These are phyloP conservation scores for Aspergillus amoenus DNA, from an alignment of 2,329 filamentous ascomycete species.

Conservation along the genomic window DNA sequence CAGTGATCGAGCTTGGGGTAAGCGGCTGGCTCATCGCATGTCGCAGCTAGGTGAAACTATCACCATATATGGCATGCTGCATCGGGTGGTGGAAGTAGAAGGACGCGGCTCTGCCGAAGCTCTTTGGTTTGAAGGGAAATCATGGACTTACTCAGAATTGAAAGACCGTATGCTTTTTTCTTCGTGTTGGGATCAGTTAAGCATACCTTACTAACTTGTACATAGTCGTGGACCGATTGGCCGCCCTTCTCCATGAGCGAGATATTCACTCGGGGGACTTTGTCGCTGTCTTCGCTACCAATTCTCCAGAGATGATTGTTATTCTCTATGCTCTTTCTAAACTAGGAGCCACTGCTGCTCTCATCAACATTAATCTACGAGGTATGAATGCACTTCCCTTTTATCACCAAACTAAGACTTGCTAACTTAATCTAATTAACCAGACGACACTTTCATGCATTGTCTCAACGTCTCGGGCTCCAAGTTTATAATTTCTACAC, in stretches of 20 bases:
- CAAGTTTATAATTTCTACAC: slow-evolving; percentile 45
- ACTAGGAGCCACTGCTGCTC: slow-evolving; percentile 45
- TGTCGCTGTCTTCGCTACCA: slow-evolving; percentile 49
- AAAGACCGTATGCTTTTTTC: slow-evolving; percentile 38
- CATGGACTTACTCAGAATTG: slow-evolving; percentile 48
- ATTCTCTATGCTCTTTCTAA: slow-evolving; percentile 47
- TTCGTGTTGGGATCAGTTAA: background rate
- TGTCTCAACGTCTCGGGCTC: slow-evolving; percentile 45
- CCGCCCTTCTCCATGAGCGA: slow-evolving; percentile 40
- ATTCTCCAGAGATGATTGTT: slow-evolving; percentile 52
- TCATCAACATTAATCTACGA: slow-evolving; percentile 50
- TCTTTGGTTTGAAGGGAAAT: slow-evolving; percentile 51
- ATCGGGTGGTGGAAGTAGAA: slow-evolving; percentile 41
- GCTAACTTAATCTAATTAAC: background rate
- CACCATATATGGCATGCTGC: slow-evolving; percentile 46
- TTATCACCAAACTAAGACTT: background rate
- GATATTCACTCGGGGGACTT: slow-evolving; percentile 42
- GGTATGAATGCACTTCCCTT: slow-evolving; percentile 28
- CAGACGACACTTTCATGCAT: slow-evolving; percentile 47
- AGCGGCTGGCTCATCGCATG: slow-evolving; percentile 37
- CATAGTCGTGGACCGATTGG: slow-evolving; percentile 45
- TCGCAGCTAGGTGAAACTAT: slow-evolving; percentile 38
- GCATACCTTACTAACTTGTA: slow-evolving; percentile 5
- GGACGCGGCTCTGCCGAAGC: slow-evolving; percentile 40
- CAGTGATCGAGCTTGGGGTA: slow-evolving; percentile 33